Percentiles rank a stretch among this genome's conserved stretches.
Evolutionary conservation across 1,284 basidiomycete genomes (phyloP).

Genomic region (Wallemia mellicola): DNA sequence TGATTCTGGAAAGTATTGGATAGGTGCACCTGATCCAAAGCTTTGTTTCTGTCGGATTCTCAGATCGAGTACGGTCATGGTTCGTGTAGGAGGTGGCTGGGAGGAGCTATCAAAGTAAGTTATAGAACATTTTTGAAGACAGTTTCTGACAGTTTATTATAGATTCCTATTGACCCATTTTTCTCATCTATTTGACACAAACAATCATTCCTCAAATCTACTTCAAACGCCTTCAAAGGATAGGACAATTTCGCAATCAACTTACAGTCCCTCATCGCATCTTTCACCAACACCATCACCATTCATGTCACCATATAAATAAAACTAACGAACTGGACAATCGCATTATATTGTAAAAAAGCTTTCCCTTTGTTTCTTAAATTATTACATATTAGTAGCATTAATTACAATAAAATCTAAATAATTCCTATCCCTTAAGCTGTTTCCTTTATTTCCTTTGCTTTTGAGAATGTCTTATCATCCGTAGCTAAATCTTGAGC

Average conservation of each 20-base stretch:
- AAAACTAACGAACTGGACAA: background rate
- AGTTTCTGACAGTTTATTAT: background rate
- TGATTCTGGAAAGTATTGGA: constrained; percentile 11
- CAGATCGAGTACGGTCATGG: constrained; percentile 12
- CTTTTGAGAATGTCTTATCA: background rate
- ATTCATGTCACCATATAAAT: background rate
- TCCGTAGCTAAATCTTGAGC: background rate
- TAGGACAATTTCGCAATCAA: background rate
- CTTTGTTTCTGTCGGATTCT: constrained; percentile 13
- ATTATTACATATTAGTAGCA: background rate
- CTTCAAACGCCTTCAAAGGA: background rate
- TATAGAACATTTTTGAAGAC: no score
- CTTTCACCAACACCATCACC: background rate
- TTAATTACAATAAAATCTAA: no score
- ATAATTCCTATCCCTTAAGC: no score
- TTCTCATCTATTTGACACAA: background rate
- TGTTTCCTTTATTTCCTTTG: background rate
- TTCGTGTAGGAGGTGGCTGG: constrained; percentile 14
- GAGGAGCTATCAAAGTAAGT: constrained; percentile 11
- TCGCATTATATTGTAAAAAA: no score
- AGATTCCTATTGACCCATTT: background rate
- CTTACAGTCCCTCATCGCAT: background rate
- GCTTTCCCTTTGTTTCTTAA: no score
- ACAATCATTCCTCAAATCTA: background rate
- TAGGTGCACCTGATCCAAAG: constrained; percentile 11